Evolutionary conservation across 139 green algal species (phyloP).

Genomic region (Penium margaritaceum): DNA sequence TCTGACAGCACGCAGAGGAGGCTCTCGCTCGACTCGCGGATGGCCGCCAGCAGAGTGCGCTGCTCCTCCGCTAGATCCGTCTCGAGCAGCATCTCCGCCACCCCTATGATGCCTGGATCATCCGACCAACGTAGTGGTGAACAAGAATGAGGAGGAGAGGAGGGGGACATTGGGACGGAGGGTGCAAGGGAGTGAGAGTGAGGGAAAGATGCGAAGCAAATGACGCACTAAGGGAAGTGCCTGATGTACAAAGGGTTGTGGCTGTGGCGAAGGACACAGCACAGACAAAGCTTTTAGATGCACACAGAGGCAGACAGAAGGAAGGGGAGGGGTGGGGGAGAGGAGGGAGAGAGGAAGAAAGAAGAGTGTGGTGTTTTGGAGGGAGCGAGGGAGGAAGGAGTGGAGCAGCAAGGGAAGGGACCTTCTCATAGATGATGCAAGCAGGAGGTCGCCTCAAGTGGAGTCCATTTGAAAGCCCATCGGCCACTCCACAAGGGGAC

Average conservation of each 20-base stretch:
- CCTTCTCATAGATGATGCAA: too few species aligned
- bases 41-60: slow-evolving; percentile 73
- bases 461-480: too few species aligned
- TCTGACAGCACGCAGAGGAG: slow-evolving; percentile 78
- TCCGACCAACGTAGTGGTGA: too few species aligned
- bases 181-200: not conserved
- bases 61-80: slow-evolving; percentile 59
- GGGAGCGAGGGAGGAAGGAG: not conserved
- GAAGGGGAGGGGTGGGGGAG: not conserved
- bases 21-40: slow-evolving; percentile 63
- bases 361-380: not conserved
- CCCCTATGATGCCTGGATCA: slow-evolving; percentile 77
- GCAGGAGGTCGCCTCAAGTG: too few species aligned
- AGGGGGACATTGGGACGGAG: not conserved
- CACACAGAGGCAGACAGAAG: too few species aligned
- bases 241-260: too few species aligned
- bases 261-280: too few species aligned
- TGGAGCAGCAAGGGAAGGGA: not conserved
- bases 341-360: not conserved
- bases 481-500: too few species aligned
- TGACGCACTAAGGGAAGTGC: too few species aligned
- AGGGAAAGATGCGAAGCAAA: not conserved
- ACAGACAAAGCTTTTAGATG: too few species aligned
- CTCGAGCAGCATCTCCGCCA: slow-evolving; percentile 72
- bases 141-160: not conserved